phyloP scores from a whole-genome alignment of 495 filamentous ascomycete species.

The Podospora fimiseda region DNA sequence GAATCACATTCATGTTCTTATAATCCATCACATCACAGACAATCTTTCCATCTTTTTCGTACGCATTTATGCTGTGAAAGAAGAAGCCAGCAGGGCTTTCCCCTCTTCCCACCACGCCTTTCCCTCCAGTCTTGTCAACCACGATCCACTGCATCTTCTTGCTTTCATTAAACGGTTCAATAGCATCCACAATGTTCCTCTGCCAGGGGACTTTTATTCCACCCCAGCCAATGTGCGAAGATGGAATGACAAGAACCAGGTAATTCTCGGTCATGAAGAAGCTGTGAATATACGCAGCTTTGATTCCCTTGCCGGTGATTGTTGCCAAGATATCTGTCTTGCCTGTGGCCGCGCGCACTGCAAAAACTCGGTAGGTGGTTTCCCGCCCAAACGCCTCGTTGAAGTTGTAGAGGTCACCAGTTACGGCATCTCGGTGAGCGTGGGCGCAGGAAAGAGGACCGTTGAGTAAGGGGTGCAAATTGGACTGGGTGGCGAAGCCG shows the following conservation, averaged over 20 bases:
- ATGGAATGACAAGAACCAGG: slow-evolving; percentile 59
- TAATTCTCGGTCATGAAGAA: slow-evolving; percentile 59
- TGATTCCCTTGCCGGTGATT: slow-evolving; percentile 34
- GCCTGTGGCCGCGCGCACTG: slow-evolving; percentile 51
- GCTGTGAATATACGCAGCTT: slow-evolving; percentile 63
- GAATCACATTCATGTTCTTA: slow-evolving; percentile 48
- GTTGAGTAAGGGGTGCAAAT: slow-evolving; percentile 58
- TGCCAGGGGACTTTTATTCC: slow-evolving; percentile 50
- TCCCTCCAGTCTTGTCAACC: slow-evolving; percentile 48
- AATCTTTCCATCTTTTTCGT: slow-evolving; percentile 44
- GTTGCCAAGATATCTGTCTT: slow-evolving; percentile 65
- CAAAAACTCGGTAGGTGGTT: slow-evolving; percentile 58
- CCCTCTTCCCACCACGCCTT: slow-evolving; percentile 55
- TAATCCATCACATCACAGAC: slow-evolving; percentile 54
- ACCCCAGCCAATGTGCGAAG: slow-evolving; percentile 39
- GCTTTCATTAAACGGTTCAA: slow-evolving; percentile 46
- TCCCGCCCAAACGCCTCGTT: slow-evolving; percentile 50
- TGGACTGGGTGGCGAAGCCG: slow-evolving; percentile 47
- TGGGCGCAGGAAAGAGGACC: slow-evolving; percentile 61
- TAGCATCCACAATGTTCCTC: slow-evolving; percentile 50
- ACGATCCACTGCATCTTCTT: slow-evolving; percentile 60
- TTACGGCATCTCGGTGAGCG: slow-evolving; percentile 60
- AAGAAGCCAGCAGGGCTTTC: slow-evolving; percentile 59
- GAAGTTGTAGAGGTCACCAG: slow-evolving; percentile 73
- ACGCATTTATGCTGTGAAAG: slow-evolving; percentile 73